Conservation (phyloP, 1,284 basidiomycete genomes). For the Termitomyces sp. region DNA sequence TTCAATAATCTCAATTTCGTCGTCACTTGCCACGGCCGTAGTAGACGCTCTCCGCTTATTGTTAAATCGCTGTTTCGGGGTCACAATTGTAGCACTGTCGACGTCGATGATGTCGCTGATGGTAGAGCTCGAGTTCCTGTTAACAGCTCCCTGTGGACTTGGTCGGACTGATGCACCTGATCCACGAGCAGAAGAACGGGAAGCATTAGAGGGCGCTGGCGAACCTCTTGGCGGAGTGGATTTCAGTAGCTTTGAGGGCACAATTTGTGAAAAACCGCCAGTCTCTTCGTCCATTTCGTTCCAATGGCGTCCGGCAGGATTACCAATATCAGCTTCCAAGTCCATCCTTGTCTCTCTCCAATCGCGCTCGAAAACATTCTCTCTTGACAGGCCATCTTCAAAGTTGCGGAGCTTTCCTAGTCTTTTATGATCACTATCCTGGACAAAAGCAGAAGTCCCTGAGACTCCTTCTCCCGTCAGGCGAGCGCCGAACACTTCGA, state of each 20-base stretch:
- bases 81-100: slow-evolving; percentile 27
- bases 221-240: slow-evolving; percentile 32
- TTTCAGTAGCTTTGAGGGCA: slow-evolving; percentile 13
- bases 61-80: slow-evolving; percentile 20
- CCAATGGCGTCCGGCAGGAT: slow-evolving; percentile 15
- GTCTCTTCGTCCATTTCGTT: slow-evolving; percentile 32
- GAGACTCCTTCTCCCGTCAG: slow-evolving; percentile 57
- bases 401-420: slow-evolving; percentile 50
- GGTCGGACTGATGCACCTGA: slow-evolving; percentile 33
- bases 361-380: slow-evolving; percentile 65
- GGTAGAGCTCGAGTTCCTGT: slow-evolving; percentile 33
- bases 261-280: slow-evolving; percentile 12
- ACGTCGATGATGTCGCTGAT: slow-evolving; percentile 39
- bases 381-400: slow-evolving; percentile 57
- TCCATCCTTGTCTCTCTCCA: slow-evolving; percentile 61
- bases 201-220: slow-evolving; percentile 42
- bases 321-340: slow-evolving; percentile 25
- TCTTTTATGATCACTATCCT: slow-evolving; percentile 27
- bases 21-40: slow-evolving; percentile 34
- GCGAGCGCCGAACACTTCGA: slow-evolving; percentile 64
- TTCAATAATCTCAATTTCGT: slow-evolving; percentile 53
- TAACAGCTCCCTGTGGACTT: slow-evolving; percentile 36
- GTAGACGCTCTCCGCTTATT: slow-evolving; percentile 44
- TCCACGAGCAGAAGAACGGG: slow-evolving; percentile 42
- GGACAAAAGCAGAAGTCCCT: slow-evolving; percentile 18